Evolutionary conservation across 345 rosid genomes (phyloP).

Genomic region (Eutrema yunnanense): DNA sequence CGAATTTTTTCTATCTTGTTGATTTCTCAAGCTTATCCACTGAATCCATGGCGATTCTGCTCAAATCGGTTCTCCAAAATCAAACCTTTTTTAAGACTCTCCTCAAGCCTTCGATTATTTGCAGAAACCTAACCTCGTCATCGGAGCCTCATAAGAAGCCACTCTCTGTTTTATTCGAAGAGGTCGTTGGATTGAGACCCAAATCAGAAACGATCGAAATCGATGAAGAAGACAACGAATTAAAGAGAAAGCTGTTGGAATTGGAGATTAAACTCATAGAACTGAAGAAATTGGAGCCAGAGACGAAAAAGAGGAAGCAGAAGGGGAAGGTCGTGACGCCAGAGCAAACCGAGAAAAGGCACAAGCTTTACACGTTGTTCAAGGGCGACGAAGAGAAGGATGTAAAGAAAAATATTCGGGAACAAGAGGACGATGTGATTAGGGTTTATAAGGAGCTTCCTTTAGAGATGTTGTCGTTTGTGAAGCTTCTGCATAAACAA

Average conservation of each 20-base stretch:
- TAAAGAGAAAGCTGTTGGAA: slow-evolving; percentile 36
- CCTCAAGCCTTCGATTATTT: slow-evolving; percentile 5
- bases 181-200: slow-evolving; percentile 45
- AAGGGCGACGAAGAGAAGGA: neutral
- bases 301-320: slow-evolving; percentile 4
- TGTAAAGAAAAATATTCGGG: neutral
- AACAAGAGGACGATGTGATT: slow-evolving; percentile 1
- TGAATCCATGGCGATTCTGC: slow-evolving; percentile 25
- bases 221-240: slow-evolving; percentile 23
- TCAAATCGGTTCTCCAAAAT: slow-evolving; percentile 24
- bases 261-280: slow-evolving; percentile 40
- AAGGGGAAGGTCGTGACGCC: neutral
- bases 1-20: neutral
- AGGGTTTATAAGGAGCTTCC: slow-evolving; percentile 51
- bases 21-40: neutral
- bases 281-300: slow-evolving; percentile 29
- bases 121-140: slow-evolving; percentile 19
- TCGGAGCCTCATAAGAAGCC: slow-evolving; percentile 31
- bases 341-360: slow-evolving; percentile 7
- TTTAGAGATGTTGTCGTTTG: slow-evolving; percentile 40
- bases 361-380: slow-evolving; percentile 27
- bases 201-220: slow-evolving; percentile 20
- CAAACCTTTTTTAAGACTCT: slow-evolving; percentile 19
- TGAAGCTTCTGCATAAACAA: slow-evolving; percentile 44
- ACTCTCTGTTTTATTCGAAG: slow-evolving; percentile 43